phyloP scores from a whole-genome alignment of 169 alveolate genomes.

The Neospora caninum region DNA sequence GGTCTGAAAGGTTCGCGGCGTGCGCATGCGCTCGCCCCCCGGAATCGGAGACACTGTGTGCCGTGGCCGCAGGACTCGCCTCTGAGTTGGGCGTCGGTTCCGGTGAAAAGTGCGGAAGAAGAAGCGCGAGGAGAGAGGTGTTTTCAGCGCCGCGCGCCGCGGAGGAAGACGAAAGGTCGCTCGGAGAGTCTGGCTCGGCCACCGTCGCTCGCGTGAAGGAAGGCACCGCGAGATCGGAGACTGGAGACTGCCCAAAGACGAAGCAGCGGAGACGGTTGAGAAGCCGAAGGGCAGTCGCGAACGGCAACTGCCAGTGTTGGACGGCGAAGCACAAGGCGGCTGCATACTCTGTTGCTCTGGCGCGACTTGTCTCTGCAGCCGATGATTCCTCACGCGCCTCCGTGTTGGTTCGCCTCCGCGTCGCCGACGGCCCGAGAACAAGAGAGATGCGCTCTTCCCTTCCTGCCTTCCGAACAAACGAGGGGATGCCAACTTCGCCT shows the following conservation, averaged over 20 bases:
- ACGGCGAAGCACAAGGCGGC: neutral
- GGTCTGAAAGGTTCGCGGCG: too few species aligned
- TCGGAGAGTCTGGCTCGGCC: neutral
- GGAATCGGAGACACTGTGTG: too few species aligned
- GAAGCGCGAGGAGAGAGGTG: neutral
- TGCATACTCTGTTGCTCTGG: neutral
- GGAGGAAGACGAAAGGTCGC: neutral
- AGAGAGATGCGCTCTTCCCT: too few species aligned
- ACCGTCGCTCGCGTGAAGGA: neutral
- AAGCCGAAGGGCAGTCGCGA: neutral
- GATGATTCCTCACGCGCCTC: neutral
- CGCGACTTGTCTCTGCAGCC: neutral
- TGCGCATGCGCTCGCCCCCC: too few species aligned
- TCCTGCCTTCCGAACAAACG: too few species aligned
- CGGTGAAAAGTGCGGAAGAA: neutral
- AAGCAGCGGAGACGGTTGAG: constrained; percentile 15
- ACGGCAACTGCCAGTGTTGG: neutral
- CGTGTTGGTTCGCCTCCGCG: too few species aligned
- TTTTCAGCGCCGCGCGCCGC: neutral
- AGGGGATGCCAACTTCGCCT: too few species aligned
- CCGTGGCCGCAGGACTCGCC: too few species aligned
- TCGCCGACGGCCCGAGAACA: too few species aligned
- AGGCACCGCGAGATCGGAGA: neutral
- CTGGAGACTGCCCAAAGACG: neutral
- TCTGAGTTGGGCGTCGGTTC: too few species aligned